These are phyloP conservation scores for Sclerotinia borealis DNA, from an alignment of 2,329 filamentous ascomycete genomes.

Conservation along the genomic window DNA sequence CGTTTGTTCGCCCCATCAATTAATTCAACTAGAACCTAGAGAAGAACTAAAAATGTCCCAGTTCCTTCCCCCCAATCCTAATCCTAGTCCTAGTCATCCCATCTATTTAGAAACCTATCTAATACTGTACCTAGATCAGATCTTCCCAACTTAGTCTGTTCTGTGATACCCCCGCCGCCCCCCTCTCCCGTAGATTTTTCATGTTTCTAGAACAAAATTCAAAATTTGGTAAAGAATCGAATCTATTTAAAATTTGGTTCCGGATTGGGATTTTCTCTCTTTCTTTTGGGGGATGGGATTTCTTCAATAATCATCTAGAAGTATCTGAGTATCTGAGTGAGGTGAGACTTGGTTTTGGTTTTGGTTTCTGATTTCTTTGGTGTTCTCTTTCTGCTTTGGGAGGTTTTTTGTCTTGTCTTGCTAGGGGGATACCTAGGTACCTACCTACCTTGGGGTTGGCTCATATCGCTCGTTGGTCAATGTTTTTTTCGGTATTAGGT, in stretches of 20 bases:
- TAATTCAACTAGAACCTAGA: not conserved
- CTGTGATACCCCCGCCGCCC: no score
- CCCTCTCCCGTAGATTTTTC: conserved; percentile 3
- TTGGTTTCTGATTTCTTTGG: no score
- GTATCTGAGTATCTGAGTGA: no score
- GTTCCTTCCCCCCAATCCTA: not conserved
- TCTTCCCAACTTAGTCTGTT: not conserved
- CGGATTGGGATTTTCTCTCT: not conserved
- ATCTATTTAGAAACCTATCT: no score
- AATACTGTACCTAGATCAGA: no score
- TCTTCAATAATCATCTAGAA: conserved; percentile 4
- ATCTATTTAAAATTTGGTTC: conserved; percentile 7
- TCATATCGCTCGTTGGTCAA: not conserved
- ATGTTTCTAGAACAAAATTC: conserved; percentile 12
- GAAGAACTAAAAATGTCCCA: conserved; percentile 5
- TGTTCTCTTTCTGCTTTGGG: not conserved
- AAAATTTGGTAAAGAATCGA: not conserved
- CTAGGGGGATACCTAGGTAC: no score
- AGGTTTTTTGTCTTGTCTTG: not conserved
- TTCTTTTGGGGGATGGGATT: no score
- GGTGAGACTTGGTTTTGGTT: conserved; percentile 1
- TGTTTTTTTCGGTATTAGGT: not conserved
- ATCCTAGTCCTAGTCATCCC: not conserved
- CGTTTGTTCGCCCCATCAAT: not conserved
- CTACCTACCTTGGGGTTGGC: not conserved